Percentiles rank a stretch among this genome's conserved stretches.
phyloP scores from a whole-genome alignment of 306 rosid genomes.

The Prunus padus region DNA sequence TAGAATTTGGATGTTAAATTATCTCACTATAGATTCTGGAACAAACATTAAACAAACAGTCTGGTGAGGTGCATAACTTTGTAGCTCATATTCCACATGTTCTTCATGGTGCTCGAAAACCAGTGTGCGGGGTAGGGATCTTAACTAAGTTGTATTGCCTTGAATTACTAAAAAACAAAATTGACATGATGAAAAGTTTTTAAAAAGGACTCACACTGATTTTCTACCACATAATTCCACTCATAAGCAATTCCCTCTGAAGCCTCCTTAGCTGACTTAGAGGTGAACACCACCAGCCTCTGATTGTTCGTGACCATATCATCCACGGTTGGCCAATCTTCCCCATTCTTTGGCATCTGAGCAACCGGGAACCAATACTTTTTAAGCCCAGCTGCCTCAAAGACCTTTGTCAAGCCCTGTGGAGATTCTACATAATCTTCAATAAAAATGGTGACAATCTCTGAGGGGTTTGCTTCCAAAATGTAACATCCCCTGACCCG shows the following conservation, averaged over 20 bases:
- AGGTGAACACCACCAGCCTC: conserved; percentile 76
- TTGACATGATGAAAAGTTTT: background rate
- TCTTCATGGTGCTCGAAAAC: background rate
- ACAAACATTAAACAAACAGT: background rate
- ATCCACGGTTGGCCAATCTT: conserved; percentile 81
- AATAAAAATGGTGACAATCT: conserved; percentile 82
- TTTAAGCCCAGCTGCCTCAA: conserved; percentile 58
- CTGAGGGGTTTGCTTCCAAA: conserved; percentile 68
- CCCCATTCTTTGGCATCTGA: conserved; percentile 70
- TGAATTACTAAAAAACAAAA: background rate
- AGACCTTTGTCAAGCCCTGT: conserved; percentile 66
- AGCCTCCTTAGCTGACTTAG: conserved; percentile 67
- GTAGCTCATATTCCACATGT: background rate
- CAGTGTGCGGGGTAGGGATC: background rate
- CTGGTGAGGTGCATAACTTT: conserved; percentile 2
- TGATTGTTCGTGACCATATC: conserved; percentile 81
- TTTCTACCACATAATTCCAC: conserved; percentile 89
- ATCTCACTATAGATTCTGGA: background rate
- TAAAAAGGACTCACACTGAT: conserved; percentile 58
- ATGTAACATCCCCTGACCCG: no score
- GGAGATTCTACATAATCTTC: conserved; percentile 83
- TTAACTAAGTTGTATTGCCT: background rate
- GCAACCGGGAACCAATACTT: conserved; percentile 61
- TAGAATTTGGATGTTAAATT: no score
- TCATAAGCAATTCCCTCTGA: conserved; percentile 79